Conservation (phyloP, 2,329 filamentous ascomycete species). For the Calycina marina region DNA sequence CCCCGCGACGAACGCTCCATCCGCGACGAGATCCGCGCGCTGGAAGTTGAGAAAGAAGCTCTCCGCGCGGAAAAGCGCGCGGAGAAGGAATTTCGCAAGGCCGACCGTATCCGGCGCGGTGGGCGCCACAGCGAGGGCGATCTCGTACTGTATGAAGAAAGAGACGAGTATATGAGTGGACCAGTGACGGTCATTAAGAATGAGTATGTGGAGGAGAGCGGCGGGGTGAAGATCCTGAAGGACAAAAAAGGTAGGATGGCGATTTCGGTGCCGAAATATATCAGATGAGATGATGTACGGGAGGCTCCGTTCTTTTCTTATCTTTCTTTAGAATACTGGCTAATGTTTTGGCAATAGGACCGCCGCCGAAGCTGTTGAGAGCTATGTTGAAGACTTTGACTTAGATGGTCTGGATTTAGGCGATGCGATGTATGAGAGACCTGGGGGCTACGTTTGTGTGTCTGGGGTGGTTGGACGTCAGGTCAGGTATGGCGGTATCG, state of each 20-base stretch:
- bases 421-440: too few species aligned
- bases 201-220: conserved; percentile 40
- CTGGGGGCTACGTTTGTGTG: too few species aligned
- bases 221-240: conserved; percentile 60
- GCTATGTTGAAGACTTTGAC: conserved; percentile 61
- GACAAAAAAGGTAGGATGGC: conserved; percentile 94
- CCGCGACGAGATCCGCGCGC: conserved; percentile 53
- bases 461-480: too few species aligned
- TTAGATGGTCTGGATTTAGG: conserved; percentile 22
- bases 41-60: conserved; percentile 51
- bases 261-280: conserved; percentile 59
- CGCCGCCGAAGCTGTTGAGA: conserved; percentile 46
- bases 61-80: conserved; percentile 41
- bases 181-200: conserved; percentile 34
- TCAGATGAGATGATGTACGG: conserved; percentile 30
- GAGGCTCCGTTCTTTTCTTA: conserved; percentile 12
- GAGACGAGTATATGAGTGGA: conserved; percentile 30
- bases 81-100: conserved; percentile 27
- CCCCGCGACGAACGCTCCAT: conserved; percentile 39
- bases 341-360: conserved; percentile 31
- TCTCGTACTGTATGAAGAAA: conserved; percentile 44
- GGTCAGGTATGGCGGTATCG: too few species aligned
- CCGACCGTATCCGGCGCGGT: conserved; percentile 38
- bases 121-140: conserved; percentile 45
- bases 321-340: conserved; percentile 7